Evolutionary conservation across 2,329 filamentous ascomycete genomes (phyloP), one percentile per base, ranked within the genome.

Genomic region (Venturia aucupariae): DNA sequence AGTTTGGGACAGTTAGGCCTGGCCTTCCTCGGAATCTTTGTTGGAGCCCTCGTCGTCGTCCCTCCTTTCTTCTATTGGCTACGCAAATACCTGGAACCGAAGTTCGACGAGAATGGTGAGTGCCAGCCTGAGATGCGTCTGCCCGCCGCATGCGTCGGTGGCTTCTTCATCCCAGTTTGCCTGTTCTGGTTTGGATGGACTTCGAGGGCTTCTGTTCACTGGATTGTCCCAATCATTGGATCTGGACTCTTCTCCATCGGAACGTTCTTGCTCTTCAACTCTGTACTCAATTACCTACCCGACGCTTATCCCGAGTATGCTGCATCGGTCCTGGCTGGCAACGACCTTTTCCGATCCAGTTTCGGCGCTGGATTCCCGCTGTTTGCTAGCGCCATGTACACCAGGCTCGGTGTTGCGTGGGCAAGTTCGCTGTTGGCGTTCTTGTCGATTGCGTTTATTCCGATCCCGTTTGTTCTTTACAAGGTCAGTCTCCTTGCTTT

Each of bases 291-390:
- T 68, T 89, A 91, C 73, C 74, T 81, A 17, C 78, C 80, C 38
- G 79, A 82, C 64, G 87, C 88, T 24, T 92, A 92, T 75, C 87
- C 88, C 62, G 75, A 77, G 15, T 80, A 82, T 15, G 80, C 84
- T 0, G 85, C 85, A 0, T 85, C 81, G 65, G 84, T 84, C 0
- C 75, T 82, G 60, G 84, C 82, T 7, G 85, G 86, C 1, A 87
- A 86, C 66, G 80, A 81, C 1, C 74, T 88, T 15, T 75, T 82
- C 1, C 74, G 85, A 30, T 87, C 86, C 66, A 72, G 72, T 0
- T 76, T 87, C 8, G 83, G 81, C 0, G 82, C 79, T 1, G 80
- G 77, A 0, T 87, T 88, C 64, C 85, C 85, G 0, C 71, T 88
- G 0, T 88, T 87, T 67, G 82, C 83, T 0, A 72, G 86, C 1